These are phyloP conservation scores for Tinospora cordifolia DNA, from an alignment of 164 flowering plant genomes.

Conservation along the genomic window DNA sequence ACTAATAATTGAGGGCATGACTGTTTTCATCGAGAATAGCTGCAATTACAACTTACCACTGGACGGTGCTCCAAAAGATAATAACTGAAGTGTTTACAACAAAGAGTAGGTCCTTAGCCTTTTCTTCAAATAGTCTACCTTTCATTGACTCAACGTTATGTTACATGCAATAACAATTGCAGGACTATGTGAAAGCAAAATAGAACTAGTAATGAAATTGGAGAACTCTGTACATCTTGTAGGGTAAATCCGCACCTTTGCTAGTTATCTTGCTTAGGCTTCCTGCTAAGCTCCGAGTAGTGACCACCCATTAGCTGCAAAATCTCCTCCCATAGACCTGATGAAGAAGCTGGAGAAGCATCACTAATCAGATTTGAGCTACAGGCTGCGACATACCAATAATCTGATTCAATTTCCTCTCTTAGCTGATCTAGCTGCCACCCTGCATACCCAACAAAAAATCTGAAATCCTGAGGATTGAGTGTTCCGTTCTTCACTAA, in stretches of 20 bases:
- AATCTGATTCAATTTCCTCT: conserved; percentile 77
- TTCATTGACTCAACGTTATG: not conserved
- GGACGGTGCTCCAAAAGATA: too few species aligned
- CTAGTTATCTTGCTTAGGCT: conserved; percentile 66
- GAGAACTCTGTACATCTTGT: conserved; percentile 30
- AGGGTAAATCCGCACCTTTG: conserved; percentile 10
- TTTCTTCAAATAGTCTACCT: not conserved
- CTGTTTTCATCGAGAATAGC: not conserved
- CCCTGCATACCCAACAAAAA: conserved; percentile 90
- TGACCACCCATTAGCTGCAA: conserved; percentile 94
- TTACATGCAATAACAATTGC: not conserved
- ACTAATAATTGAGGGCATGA: not conserved
- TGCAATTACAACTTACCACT: not conserved
- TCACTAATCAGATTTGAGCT: conserved; percentile 58
- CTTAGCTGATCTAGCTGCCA: conserved; percentile 83
- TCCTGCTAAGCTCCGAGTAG: conserved; percentile 85
- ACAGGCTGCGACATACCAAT: conserved; percentile 88
- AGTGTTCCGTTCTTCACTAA: conserved; percentile 65
- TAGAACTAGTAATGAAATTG: not conserved
- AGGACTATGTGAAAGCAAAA: not conserved
- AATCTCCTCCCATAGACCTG: conserved; percentile 81
- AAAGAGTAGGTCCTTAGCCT: not conserved
- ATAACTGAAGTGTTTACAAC: not conserved
- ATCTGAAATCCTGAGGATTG: conserved; percentile 70
- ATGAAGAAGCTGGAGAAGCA: conserved; percentile 33